Conservation (phyloP, 495 filamentous ascomycete genomes). For the Podospora didyma region DNA sequence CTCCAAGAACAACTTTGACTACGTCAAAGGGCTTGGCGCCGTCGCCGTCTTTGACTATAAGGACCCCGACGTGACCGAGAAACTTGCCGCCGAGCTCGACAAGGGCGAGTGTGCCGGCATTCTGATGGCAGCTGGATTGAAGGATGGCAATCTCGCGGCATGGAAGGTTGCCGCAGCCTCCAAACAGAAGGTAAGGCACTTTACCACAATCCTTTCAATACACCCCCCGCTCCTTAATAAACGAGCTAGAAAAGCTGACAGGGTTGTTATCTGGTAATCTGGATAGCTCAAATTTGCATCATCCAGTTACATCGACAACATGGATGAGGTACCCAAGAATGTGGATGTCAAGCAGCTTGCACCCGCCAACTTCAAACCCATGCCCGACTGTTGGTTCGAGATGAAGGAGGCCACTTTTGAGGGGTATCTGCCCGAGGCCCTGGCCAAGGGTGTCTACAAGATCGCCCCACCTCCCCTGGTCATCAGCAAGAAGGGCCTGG, state of each 20-base stretch:
- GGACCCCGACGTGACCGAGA: slow-evolving; percentile 20
- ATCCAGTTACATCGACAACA: slow-evolving; percentile 2
- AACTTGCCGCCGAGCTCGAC: slow-evolving; percentile 23
- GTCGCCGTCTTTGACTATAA: slow-evolving; percentile 42
- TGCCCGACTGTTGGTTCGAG: slow-evolving; percentile 11
- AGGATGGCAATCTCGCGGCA: slow-evolving; percentile 7
- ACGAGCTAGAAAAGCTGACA: background rate
- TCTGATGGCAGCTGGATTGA: slow-evolving; percentile 13
- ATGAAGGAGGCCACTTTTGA: slow-evolving; percentile 11
- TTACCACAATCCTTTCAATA: too few relatives aligned
- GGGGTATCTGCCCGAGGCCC: slow-evolving; percentile 19
- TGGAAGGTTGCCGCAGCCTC: slow-evolving; percentile 18
- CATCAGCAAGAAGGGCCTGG: slow-evolving; percentile 21
- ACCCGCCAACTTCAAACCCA: background rate
- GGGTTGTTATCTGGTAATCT: background rate
- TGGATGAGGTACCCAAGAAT: background rate
- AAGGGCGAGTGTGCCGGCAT: slow-evolving; percentile 16
- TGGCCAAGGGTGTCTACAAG: slow-evolving; percentile 19
- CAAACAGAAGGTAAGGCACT: slow-evolving; percentile 12
- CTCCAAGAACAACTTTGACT: slow-evolving; percentile 45
- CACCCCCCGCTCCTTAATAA: background rate
- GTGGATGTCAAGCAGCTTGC: slow-evolving; percentile 1
- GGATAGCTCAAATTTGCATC: slow-evolving; percentile 6
- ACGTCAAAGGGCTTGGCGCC: slow-evolving; percentile 18
- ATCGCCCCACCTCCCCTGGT: slow-evolving; percentile 24